Percentiles rank a stretch among this genome's conserved stretches.
Conservation (phyloP, 2,329 filamentous ascomycete species). For the Calonectria pseudoturangicola region DNA sequence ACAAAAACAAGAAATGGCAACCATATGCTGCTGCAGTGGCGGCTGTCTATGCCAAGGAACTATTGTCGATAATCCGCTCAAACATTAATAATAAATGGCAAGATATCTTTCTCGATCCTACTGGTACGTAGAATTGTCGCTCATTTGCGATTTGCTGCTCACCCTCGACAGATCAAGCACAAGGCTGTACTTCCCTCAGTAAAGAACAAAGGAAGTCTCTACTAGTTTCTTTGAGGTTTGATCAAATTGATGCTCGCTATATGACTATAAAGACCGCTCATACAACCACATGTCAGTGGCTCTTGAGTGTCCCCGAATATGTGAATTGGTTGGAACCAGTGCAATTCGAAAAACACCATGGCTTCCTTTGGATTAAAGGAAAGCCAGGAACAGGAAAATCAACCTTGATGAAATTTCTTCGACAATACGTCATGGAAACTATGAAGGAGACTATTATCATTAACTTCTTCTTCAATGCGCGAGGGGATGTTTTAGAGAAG, state of each 20-base stretch:
- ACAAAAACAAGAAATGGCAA: conserved; percentile 62
- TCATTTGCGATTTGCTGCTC: not conserved
- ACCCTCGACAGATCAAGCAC: not conserved
- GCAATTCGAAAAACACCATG: conserved; percentile 52
- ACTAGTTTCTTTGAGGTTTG: conserved; percentile 60
- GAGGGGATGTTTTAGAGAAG: not conserved
- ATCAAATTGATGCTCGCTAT: conserved; percentile 61
- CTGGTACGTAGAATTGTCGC: not conserved
- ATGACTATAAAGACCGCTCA: conserved; percentile 61
- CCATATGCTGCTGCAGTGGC: conserved; percentile 58
- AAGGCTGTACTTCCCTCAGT: not conserved
- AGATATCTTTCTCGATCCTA: not conserved
- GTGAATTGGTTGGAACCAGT: conserved; percentile 59
- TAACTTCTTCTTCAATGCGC: conserved; percentile 70
- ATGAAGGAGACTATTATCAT: conserved; percentile 54
- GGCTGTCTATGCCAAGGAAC: conserved; percentile 52
- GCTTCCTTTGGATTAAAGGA: conserved; percentile 59
- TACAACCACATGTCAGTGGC: conserved; percentile 64
- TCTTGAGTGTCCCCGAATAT: conserved; percentile 59
- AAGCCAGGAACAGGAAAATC: not conserved
- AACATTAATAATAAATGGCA: not conserved
- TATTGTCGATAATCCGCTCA: conserved; percentile 12
- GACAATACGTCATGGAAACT: conserved; percentile 32
- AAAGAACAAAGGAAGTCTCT: conserved; percentile 8
- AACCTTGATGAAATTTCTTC: conserved; percentile 63